Evolutionary conservation across 164 flowering plant genomes (phyloP).

Genomic region (Chimonanthus praecox): DNA sequence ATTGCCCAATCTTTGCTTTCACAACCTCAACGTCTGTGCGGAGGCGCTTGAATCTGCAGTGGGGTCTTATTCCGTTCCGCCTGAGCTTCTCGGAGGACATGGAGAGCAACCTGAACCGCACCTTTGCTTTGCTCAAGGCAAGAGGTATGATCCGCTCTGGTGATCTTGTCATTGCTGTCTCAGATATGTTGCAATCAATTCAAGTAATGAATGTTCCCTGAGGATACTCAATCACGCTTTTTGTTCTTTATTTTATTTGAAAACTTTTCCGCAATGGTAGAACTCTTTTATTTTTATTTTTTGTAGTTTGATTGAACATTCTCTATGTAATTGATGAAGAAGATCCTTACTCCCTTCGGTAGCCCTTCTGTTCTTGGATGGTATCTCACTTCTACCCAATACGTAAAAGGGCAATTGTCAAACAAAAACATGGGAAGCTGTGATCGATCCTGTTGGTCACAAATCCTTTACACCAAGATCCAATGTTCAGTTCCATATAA

Average conservation of each 20-base stretch:
- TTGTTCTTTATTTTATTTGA: neutral
- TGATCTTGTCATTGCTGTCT: constrained; percentile 87
- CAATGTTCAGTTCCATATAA: no score
- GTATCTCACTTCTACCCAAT: no score
- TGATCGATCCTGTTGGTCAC: no score
- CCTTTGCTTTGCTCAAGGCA: constrained; percentile 83
- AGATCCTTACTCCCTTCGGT: no score
- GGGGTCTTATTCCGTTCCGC: constrained; percentile 95
- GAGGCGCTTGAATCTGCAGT: constrained; percentile 84
- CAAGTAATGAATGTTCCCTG: constrained; percentile 96
- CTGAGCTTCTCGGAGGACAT: constrained; percentile 82
- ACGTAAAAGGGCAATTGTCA: no score
- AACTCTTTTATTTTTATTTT: neutral
- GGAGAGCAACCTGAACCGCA: constrained; percentile 89
- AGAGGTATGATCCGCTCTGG: constrained; percentile 91
- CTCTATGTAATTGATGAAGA: neutral
- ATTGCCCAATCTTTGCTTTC: constrained; percentile 96
- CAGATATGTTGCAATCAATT: constrained; percentile 93
- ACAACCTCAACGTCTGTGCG: constrained; percentile 68
- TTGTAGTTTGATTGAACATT: neutral
- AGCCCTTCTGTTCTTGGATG: no score
- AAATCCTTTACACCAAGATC: no score
- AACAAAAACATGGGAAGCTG: no score
- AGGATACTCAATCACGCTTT: constrained; percentile 3
- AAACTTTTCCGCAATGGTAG: neutral